phyloP scores from a whole-genome alignment of 495 filamentous ascomycete genomes.

The Penicillium lagena region DNA sequence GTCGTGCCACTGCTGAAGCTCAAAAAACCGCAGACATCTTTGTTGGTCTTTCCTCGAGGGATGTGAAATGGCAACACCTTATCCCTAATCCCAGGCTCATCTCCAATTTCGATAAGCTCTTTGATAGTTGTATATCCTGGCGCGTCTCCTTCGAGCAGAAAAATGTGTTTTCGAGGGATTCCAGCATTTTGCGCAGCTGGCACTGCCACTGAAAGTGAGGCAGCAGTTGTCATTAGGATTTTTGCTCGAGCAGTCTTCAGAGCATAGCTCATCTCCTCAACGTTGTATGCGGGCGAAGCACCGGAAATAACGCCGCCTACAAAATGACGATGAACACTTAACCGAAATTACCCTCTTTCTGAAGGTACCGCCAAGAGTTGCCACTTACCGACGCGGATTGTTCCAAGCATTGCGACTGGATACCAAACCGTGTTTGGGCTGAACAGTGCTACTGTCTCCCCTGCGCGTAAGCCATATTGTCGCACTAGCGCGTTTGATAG shows the following conservation, averaged over 20 bases:
- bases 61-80: constrained; percentile 39
- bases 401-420: constrained; percentile 51
- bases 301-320: constrained; percentile 47
- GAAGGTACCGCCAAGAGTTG: not conserved
- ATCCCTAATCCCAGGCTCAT: constrained; percentile 15
- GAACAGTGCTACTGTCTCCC: constrained; percentile 49
- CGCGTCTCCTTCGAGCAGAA: constrained; percentile 47
- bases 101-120: constrained; percentile 42
- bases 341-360: not conserved
- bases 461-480: constrained; percentile 39
- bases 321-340: not conserved
- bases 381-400: constrained; percentile 33
- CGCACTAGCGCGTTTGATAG: constrained; percentile 51
- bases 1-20: constrained; percentile 44
- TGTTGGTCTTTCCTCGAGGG: constrained; percentile 43
- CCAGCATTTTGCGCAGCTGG: constrained; percentile 47
- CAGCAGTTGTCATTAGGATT: constrained; percentile 49
- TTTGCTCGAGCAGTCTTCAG: constrained; percentile 46
- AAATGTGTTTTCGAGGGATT: constrained; percentile 40
- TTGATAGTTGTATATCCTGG: constrained; percentile 43
- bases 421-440: constrained; percentile 56
- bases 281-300: constrained; percentile 52
- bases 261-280: constrained; percentile 58
- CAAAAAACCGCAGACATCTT: constrained; percentile 49
- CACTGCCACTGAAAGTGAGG: constrained; percentile 41